A percentile compares a stretch with the other conserved stretches of the same genome.
phyloP scores from a whole-genome alignment of 2,329 filamentous ascomycete genomes.

The Talaromyces pinophilus region DNA sequence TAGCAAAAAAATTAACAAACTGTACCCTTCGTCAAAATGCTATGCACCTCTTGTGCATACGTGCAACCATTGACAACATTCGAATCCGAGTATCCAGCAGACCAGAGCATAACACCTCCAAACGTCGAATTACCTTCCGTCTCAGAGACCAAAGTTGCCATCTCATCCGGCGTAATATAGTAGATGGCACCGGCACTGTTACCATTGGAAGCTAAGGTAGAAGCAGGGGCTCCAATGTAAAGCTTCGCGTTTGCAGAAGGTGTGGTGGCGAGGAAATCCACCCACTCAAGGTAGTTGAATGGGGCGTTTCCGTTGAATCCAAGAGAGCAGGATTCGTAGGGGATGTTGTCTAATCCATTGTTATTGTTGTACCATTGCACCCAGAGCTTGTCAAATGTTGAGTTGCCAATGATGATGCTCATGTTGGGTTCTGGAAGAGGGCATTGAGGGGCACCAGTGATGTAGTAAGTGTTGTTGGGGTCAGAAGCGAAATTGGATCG shows the following conservation, averaged over 20 bases:
- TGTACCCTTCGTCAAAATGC: constrained; percentile 35
- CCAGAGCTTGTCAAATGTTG: constrained; percentile 56
- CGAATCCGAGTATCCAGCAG: constrained; percentile 51
- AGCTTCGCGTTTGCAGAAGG: constrained; percentile 52
- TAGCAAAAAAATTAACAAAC: constrained; percentile 6
- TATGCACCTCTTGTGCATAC: constrained; percentile 54
- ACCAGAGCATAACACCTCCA: constrained; percentile 63
- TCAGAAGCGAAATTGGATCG: constrained; percentile 44
- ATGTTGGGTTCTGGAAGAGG: constrained; percentile 51
- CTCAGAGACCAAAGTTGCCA: constrained; percentile 46
- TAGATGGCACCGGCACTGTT: constrained; percentile 29
- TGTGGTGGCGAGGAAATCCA: constrained; percentile 37
- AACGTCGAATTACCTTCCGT: constrained; percentile 50
- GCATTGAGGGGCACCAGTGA: constrained; percentile 57
- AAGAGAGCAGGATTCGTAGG: constrained; percentile 20
- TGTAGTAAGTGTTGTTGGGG: constrained; percentile 47
- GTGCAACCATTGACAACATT: constrained; percentile 48
- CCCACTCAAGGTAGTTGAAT: constrained; percentile 50
- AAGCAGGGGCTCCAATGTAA: constrained; percentile 55
- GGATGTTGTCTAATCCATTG: constrained; percentile 33
- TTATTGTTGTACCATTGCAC: constrained; percentile 59
- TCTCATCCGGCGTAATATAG: constrained; percentile 53
- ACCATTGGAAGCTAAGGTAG: constrained; percentile 26
- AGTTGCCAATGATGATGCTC: constrained; percentile 45
- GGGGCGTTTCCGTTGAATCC: constrained; percentile 17